Base-by-base conservation (phyloP, 2,329 filamentous ascomycete genomes). In the Fusarium multiceps region DNA sequence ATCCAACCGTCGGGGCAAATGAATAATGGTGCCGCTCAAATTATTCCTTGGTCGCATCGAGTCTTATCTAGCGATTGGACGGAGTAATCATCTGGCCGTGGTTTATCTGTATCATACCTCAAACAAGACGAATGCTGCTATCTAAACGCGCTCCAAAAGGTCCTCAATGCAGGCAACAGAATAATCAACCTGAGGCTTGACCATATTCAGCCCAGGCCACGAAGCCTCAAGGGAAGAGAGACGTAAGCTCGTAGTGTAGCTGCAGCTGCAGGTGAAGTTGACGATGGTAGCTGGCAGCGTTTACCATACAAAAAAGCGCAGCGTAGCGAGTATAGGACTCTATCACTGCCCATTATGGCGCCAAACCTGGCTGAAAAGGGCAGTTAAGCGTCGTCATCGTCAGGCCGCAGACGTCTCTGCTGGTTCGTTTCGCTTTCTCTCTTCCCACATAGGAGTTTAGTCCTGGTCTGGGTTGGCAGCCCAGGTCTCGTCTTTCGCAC, bases 331-430 rank as follows among this genome's bases (percentile, higher is more conserved):
- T 28, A 63, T 68, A 57, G 54, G 46, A 65, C 48, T 59, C 46
- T 40, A 72, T 64, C 67, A 63, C 68, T 71, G 63, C 66, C 66
- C 59, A 59, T 58, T 65, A 45, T 62, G 68, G 63, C 45, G 60
- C 56, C 46, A 46, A 68, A 37, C 53, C 42, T 66, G 63, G 57
- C 73, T 69, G 55, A 72, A 75, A 74, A 42, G 59, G 72, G 73
- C 54, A 71, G 65, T 63, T 66, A 63, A 71, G 75, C 75, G 75
- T 77, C 75, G 75, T 77, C 75, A 77, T 76, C 74, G 74, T 69
- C 64, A 75, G 72, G 72, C 74, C 72, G 73, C 73, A 75, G 72
- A 50, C 63, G 13, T 55, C 28, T 60, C 55, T 49, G 32, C 40
- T 63, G 45, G 60, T 65, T 64, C 61, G 45, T 64, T 64, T 65